Conservation (phyloP, 73 alveolate species). For the Tetrahymena malaccensis region DNA sequence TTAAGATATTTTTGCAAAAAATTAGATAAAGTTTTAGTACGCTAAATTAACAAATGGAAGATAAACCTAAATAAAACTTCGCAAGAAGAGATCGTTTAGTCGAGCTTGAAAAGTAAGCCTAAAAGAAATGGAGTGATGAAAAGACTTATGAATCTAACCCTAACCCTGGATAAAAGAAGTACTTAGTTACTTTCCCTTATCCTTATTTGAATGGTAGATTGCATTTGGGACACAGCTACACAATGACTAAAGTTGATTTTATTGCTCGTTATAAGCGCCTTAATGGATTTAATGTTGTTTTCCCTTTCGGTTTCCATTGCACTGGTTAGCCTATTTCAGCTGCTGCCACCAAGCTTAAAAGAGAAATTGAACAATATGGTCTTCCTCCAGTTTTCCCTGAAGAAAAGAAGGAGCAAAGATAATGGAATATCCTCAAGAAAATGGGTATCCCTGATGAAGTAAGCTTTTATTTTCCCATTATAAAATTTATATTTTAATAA, state of each 20-base stretch:
- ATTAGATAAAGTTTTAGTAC: neutral
- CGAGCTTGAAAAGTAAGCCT: conserved; percentile 69
- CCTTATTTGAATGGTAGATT: conserved; percentile 98
- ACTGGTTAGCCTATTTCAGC: conserved; percentile 99
- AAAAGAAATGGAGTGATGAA: conserved; percentile 66
- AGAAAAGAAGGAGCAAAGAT: conserved; percentile 36
- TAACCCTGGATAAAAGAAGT: conserved; percentile 62
- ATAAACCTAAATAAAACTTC: conserved; percentile 10
- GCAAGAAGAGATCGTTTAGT: conserved; percentile 78
- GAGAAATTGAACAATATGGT: conserved; percentile 55
- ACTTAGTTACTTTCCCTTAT: conserved; percentile 94
- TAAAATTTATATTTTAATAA: too few relatives aligned
- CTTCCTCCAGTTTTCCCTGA: neutral
- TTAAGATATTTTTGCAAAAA: neutral
- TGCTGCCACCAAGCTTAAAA: conserved; percentile 87
- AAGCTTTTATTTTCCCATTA: neutral
- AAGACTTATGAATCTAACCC: conserved; percentile 71
- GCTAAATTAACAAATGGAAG: neutral
- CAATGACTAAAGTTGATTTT: conserved; percentile 94
- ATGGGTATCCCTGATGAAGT: conserved; percentile 53
- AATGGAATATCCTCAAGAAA: conserved; percentile 45
- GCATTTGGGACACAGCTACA: conserved; percentile 96
- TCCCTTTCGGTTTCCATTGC: conserved; percentile 99
- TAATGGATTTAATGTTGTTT: conserved; percentile 84
- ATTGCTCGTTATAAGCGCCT: conserved; percentile 87